Base-by-base conservation (phyloP, 257 asterid species). In the Solanum arcanum region DNA sequence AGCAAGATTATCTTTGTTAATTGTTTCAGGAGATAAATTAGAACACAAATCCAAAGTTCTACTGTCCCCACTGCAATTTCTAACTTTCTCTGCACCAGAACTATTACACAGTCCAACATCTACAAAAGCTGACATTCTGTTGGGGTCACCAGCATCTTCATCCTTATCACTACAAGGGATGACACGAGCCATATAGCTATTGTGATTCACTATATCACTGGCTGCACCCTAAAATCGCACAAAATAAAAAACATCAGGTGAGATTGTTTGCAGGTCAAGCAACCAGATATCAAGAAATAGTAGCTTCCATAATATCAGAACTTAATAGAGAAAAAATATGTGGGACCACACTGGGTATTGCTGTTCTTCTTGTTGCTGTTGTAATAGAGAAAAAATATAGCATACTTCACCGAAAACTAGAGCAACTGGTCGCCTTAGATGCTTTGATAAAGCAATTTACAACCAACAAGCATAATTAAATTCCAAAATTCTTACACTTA, bases 71-170 rank as follows among this genome's bases (percentile, higher is more conserved):
- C 85, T 81, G 68, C 52, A 83, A 88, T 83, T 89, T 89, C 88
- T 92, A 87, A 92, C 98, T 74, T 93, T 93, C 86, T 92, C 97
- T 31, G 87, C 87, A 87, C 91, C 89, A 90, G 91, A 89, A 89
- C 81, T 89, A 91, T 87, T 88, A 74, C 97, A 88, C 52, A 94
- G 93, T 81, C 98, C 98, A 87, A 97, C 97, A 93, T 97, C 99
- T 86, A 97, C 98, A 93, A 93, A 95, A 87, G 92, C 88, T 52
- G 95, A 90, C 91, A 76, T 85, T 91, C 92, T 93, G 86, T 86
- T 92, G 86, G 95, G 93, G 46, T 87, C 87, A 86, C 92, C 89
- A 86, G 86, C 86, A 83, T 89, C 92, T 85, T 91, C 95, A 83
- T 91, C 94, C 87, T 86, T 93, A 88, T 91, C 93, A 84, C 88